Evolutionary conservation across 2,329 filamentous ascomycete species (phyloP).

Genomic region (Davidsoniella australis): DNA sequence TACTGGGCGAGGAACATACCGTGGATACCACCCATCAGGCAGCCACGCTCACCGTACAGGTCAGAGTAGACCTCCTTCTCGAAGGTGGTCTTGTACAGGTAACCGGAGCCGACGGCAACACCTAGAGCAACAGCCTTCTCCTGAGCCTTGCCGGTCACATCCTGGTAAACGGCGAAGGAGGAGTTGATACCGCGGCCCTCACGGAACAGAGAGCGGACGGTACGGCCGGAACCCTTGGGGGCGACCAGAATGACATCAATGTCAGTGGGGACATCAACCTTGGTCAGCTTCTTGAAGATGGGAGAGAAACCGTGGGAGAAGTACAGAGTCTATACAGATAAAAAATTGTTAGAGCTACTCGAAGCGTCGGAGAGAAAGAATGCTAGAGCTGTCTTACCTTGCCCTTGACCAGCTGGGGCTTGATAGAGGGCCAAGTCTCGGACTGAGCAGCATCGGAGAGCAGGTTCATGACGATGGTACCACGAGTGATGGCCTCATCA

Average conservation of each 20-base stretch:
- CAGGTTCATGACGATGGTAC: constrained; percentile 97
- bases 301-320: constrained; percentile 99
- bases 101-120: constrained; percentile 91
- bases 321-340: constrained; percentile 65
- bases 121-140: constrained; percentile 95
- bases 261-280: constrained; percentile 88
- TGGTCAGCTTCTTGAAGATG: constrained; percentile 98
- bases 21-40: constrained; percentile 99
- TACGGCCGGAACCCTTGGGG: constrained; percentile 97
- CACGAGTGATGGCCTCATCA: constrained; percentile 83
- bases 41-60: constrained; percentile 98
- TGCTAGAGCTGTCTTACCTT: constrained; percentile 45
- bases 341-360: neutral
- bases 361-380: neutral
- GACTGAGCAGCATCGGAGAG: constrained; percentile 94
- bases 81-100: constrained; percentile 99
- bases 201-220: constrained; percentile 95
- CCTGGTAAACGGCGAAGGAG: constrained; percentile 94
- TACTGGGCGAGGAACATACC: constrained; percentile 99
- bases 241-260: constrained; percentile 99
- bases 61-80: constrained; percentile 99
- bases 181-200: constrained; percentile 99
- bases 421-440: constrained; percentile 97
- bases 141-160: constrained; percentile 93
- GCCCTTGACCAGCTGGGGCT: constrained; percentile 95